Evolutionary conservation across 2,329 filamentous ascomycete genomes (phyloP).

Genomic region (Penicillium hordei): DNA sequence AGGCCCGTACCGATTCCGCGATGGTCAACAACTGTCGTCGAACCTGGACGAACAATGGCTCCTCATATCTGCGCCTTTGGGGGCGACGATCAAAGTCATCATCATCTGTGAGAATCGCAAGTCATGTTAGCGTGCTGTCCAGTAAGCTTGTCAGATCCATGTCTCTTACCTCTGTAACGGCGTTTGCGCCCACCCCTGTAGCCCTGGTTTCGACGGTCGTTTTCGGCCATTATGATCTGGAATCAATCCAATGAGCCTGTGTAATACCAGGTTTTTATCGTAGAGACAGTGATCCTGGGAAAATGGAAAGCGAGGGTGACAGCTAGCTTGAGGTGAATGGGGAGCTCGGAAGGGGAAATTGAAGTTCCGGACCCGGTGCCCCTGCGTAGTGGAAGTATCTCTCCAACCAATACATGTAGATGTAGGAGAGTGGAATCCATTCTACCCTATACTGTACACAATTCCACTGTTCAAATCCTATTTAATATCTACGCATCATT

Average conservation of each 20-base stretch:
- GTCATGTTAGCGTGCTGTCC: slow-evolving; percentile 29
- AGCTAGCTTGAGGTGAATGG: slow-evolving; percentile 19
- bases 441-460: neutral
- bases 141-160: slow-evolving; percentile 6
- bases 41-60: slow-evolving; percentile 68
- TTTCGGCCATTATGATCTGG: slow-evolving; percentile 48
- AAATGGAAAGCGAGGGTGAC: neutral
- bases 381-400: neutral
- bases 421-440: neutral
- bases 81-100: slow-evolving; percentile 73
- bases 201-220: slow-evolving; percentile 57
- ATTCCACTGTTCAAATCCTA: neutral
- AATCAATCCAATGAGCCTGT: slow-evolving; percentile 8
- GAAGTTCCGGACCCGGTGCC: slow-evolving; percentile 21
- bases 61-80: slow-evolving; percentile 72
- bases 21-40: slow-evolving; percentile 76
- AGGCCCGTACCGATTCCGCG: slow-evolving; percentile 64
- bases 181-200: slow-evolving; percentile 64
- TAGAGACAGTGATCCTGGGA: neutral
- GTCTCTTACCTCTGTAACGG: slow-evolving; percentile 68
- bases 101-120: slow-evolving; percentile 56
- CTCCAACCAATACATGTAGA: neutral
- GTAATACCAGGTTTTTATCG: slow-evolving; percentile 1
- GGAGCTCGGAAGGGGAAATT: slow-evolving; percentile 15
- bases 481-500: slow-evolving; percentile 1